Evolutionary conservation across 768 basidiomycete species (phyloP).

Genomic region (Gloeostereum incarnatum): DNA sequence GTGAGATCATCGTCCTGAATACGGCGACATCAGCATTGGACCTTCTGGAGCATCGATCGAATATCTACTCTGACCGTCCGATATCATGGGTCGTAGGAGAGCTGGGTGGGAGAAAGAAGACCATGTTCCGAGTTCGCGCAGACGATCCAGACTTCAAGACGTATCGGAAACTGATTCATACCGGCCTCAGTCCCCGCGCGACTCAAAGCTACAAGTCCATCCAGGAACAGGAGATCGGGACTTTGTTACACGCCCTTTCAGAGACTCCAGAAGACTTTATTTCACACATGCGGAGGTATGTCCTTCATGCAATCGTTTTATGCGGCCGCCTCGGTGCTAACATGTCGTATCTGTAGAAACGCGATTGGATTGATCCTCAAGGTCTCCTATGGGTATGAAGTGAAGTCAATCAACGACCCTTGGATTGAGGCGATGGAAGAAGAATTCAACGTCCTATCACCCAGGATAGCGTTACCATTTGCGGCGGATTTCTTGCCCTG

Average conservation of each 20-base stretch:
- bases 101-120: conserved; percentile 28
- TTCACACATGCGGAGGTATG: conserved; percentile 29
- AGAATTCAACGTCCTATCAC: conserved; percentile 26
- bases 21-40: conserved; percentile 30
- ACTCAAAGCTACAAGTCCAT: conserved; percentile 24
- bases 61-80: conserved; percentile 49
- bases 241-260: conserved; percentile 22
- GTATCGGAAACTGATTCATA: conserved; percentile 27
- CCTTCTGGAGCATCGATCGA: conserved; percentile 40
- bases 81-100: conserved; percentile 32
- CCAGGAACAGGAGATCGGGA: conserved; percentile 23
- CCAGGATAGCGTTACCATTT: conserved; percentile 30
- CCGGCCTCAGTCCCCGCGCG: conserved; percentile 24
- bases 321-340: too few relatives aligned
- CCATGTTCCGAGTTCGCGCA: too few relatives aligned
- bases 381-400: conserved; percentile 30
- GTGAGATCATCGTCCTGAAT: conserved; percentile 43
- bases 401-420: conserved; percentile 22
- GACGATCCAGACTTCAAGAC: too few relatives aligned
- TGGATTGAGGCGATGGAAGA: conserved; percentile 31
- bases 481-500: conserved; percentile 33
- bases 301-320: neutral
- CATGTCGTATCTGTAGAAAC: conserved; percentile 19
- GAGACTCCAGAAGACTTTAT: conserved; percentile 21
- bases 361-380: conserved; percentile 31